Conservation (phyloP, 116 monocot species). For the Phalaenopsis hybrid region DNA sequence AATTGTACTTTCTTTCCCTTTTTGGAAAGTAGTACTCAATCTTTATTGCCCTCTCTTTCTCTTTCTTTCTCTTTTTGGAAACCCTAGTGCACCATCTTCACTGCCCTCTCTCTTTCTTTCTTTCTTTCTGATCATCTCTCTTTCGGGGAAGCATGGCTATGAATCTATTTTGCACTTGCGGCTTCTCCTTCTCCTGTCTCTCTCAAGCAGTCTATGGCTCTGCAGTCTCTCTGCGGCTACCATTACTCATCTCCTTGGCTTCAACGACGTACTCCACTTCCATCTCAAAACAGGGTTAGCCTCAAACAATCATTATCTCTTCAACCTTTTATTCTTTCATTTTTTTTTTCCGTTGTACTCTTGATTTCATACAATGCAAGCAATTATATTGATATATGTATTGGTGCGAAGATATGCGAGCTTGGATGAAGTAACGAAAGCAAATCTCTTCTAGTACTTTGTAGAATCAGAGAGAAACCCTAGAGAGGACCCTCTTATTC, state of each 20-base stretch:
- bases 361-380: background rate
- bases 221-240: background rate
- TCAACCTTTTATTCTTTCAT: background rate
- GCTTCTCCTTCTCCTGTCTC: background rate
- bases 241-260: constrained; percentile 20
- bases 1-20: too few relatives aligned
- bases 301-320: background rate
- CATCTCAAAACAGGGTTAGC: constrained; percentile 18
- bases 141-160: too few relatives aligned
- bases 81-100: too few relatives aligned
- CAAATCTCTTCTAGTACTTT: constrained; percentile 9
- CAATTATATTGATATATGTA: background rate
- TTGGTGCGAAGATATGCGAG: constrained; percentile 7
- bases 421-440: too few relatives aligned
- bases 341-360: background rate
- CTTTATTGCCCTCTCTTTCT: too few relatives aligned
- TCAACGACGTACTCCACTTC: constrained; percentile 13
- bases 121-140: background rate
- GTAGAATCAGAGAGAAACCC: constrained; percentile 11
- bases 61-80: background rate
- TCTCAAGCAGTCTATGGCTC: background rate
- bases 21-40: too few relatives aligned
- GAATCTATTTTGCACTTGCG: too few relatives aligned
- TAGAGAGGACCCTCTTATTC: constrained; percentile 4
- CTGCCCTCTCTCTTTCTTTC: background rate